Base-by-base conservation (phyloP, 768 basidiomycete genomes). In the Sutorius australiensis region DNA sequence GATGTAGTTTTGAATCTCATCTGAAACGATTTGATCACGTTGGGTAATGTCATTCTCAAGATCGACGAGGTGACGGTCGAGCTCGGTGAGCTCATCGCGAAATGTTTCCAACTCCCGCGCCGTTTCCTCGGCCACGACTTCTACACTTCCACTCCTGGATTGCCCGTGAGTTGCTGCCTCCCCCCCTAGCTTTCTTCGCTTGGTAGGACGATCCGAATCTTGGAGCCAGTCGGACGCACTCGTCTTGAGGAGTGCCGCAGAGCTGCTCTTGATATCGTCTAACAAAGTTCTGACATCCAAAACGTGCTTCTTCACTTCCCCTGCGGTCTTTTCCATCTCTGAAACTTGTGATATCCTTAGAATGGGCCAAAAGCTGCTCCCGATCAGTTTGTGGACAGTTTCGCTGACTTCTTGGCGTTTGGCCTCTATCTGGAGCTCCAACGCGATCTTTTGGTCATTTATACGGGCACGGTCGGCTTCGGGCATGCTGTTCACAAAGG, bases 321-420 rank as follows among this genome's bases (percentile, higher is more conserved):
- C 57, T 5, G 61, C 27, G 17, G 52, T 40, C 17, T 52, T 68
- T 46, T 66, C 65, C 55, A 66, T 48, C 40, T 68, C 63, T 12
- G 50, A 47, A 21, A 65, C 44, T 16, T 64, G 61, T n/a, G 67
- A 55, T 6, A 52, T 46, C 19, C 61, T 63, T 3, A 73, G n/a
- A 31, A 68, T 43, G 6, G 76, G 77, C 76, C 77, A 77, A 53
- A 74, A 77, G 16, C 66, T 65, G 42, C 64, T 61, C 24, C 67
- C 68, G 6, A 72, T 47, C 13, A 77, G 67, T 19, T 60, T 66
- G 31, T 59, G 62, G 16, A 74, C 47, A 12, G 49, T 36, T 3
- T 58, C 60, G 32, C 67, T 70, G 31, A 77, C 54, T 28, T 71
- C 68, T 34, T 61, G 63, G 55, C 71, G 69, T 51, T 73, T 75